Evolutionary conservation across 768 basidiomycete species (phyloP), one percentile per base, ranked within the genome.

Genomic region (Termitomyces sp.): DNA sequence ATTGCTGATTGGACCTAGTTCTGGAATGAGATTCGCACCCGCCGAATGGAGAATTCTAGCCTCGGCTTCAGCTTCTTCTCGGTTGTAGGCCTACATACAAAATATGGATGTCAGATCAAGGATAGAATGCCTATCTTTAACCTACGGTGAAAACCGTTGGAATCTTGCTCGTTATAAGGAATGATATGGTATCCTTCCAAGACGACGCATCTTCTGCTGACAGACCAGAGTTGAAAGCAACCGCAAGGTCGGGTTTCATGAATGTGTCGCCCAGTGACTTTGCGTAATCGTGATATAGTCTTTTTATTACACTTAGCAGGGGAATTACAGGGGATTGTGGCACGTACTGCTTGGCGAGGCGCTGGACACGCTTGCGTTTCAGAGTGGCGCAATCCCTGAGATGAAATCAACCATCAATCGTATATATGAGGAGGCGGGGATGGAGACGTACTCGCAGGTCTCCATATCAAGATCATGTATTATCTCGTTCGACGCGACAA

Each of bases 151-250:
- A 76, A 0, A 75, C 64, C 3, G 64, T 68, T 2, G 73, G 70
- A 16, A 74, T 69, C 1, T 66, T 62, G 13, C 61, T 64, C 46
- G 69, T 50, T 36, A 67, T 62, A 7, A 75, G 64, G 54, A 67
- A 62, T 5, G 61, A 54, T 35, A 71, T 66, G 0, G 73, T 71
- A 20, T 57, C 40, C 46, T 61, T 61, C 74, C 73, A 75, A 0
- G 66, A 66, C 3, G 54, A 53, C 0, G 13, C 20, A 8, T 52
- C 59, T 43, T 66, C 63, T 49, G 72, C 63, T 49, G 72, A 72
- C 1, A 61, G 60, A 1, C 73, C 73, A 2, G 74, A 72, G 61
- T 76, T 72, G 62, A 76, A 76, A 1, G 74, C 74, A 30, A 75
- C 59, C 0, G 72, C 75, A 10, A 77, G 66, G 43, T 74, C 73